Evolutionary conservation across 441 rosid genomes (phyloP), one percentile per base, ranked within the genome.

Genomic region (Cnidoscolus chayamansa): DNA sequence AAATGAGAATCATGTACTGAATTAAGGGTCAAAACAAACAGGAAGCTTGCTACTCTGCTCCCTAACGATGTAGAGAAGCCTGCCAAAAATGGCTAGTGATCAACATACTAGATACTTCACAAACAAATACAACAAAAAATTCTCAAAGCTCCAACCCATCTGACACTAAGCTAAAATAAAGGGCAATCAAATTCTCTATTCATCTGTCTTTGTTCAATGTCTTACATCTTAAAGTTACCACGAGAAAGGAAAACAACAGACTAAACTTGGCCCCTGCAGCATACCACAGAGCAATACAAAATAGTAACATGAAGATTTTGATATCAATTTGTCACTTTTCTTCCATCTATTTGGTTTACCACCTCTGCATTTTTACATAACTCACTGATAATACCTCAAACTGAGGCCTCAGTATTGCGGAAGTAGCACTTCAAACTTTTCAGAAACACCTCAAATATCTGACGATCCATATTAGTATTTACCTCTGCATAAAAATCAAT

Each of bases 11-110:
- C 72, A 72, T 48, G 72, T 45, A 72, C 35, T 72, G 35, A 60
- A 59, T 58, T 55, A 60, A 61, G 50, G 59, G 67, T 54, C 31
- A 66, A 72, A 75, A 77, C 72, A 61, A 81, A 74, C 68, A 53
- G 79, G 72, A 68, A 48, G 63, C 76, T 79, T 70, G 79, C 74
- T 13, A 68, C 45, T 73, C 81, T 74, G 70, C 76, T 74, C 81
- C 84, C 83, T 78, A 73, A 45, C 69, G 20, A 65, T 63, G 76
- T 76, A 76, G 81, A 83, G 86, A 84, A 81, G 82, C 80, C 85
- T 74, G 81, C 81, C 72, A 76, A 77, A 76, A 79, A 79, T 76
- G 56, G 65, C 74, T 57, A 43, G 78, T 63, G 71, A 62, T 35
- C 54, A 71, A 70, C 10, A 54, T 13, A 72, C 77, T 62, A 79